Evolutionary conservation across 371 early-diverging fungal genomes (phyloP), one percentile per base, ranked within the genome.

Genomic region (Mucor racemosus): DNA sequence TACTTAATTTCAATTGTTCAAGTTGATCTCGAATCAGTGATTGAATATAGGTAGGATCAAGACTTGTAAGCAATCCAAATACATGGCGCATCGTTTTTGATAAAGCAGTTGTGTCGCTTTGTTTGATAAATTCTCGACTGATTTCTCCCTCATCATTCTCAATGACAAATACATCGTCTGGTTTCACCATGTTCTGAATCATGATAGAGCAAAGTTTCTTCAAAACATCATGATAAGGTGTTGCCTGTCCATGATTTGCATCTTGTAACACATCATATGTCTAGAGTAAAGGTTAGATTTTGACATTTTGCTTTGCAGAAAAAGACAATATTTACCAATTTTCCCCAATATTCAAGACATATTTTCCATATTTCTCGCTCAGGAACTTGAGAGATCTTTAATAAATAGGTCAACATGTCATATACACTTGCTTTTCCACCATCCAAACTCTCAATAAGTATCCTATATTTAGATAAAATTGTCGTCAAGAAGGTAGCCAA

Each of bases 71-170:
- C 69, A 93, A 94, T 14, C 96, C 95, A 46, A 99, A 86, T 10
- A 94, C 94, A 77, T 97, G 96, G 33, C 94, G 92, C 96, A 99
- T 98, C 62, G 94, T 91, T 84, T 97, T 98, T 85, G 98, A 98
- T 40, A 99, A 82, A 9, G 91, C 91, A 66, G 99, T 95, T 26
- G 99, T 97, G 74, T 99, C 99, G 46, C 97, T 97, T 78, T 99
- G 99, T 78, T 96, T 95, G 68, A 99, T 84, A 54, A 92, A 92
- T 79, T 99, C 99, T 57, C 97, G 89, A 8, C 98, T 96, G 70
- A 99, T 95, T 77, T 99, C 99, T 35, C 99, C 99, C 70, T 99
- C 96, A 55, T 99, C 99, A 79, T 99, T 97, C 75, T 99, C 96
- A 13, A 97, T 94, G 42, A 99, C 88, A 44, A 99, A 85, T 8